Evolutionary conservation across 139 green algal genomes (phyloP).

Genomic region (Pseudopediastrum boryanum): DNA sequence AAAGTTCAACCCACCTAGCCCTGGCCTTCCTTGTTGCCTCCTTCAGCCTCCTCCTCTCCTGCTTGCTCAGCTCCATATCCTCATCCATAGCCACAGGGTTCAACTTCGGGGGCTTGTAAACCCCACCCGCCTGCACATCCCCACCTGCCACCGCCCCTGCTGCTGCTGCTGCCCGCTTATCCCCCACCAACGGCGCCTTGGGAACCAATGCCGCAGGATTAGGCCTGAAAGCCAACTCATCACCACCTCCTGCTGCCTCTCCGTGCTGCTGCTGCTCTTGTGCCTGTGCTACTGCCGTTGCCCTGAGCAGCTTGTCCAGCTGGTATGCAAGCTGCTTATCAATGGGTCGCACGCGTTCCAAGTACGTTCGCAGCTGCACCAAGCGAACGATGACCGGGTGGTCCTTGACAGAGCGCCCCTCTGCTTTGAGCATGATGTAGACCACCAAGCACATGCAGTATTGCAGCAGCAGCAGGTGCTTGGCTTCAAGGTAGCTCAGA

Average conservation of each 20-base stretch:
- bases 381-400: slow-evolving; percentile 92
- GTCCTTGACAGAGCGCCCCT: slow-evolving; percentile 85
- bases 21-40: neutral
- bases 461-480: slow-evolving; percentile 94
- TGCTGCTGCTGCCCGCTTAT: slow-evolving; percentile 3
- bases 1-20: neutral
- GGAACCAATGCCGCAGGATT: slow-evolving; percentile 78
- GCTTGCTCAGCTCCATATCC: slow-evolving; percentile 48
- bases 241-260: slow-evolving; percentile 32
- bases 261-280: slow-evolving; percentile 14
- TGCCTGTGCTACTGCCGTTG: slow-evolving; percentile 44
- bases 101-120: slow-evolving; percentile 91
- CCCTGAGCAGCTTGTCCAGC: slow-evolving; percentile 93
- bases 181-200: slow-evolving; percentile 41
- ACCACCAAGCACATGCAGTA: slow-evolving; percentile 94
- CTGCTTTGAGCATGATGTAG: slow-evolving; percentile 96
- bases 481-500: slow-evolving; percentile 95
- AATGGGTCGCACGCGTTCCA: slow-evolving; percentile 93
- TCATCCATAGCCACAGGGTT: slow-evolving; percentile 85
- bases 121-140: slow-evolving; percentile 46
- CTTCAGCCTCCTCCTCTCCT: slow-evolving; percentile 21
- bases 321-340: slow-evolving; percentile 97
- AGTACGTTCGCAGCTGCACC: slow-evolving; percentile 82
- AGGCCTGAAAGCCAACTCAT: slow-evolving; percentile 60
- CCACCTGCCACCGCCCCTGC: slow-evolving; percentile 23